These are phyloP conservation scores for Phaffomyces opuntiae DNA, from an alignment of 805 yeast genomes.

Conservation along the genomic window DNA sequence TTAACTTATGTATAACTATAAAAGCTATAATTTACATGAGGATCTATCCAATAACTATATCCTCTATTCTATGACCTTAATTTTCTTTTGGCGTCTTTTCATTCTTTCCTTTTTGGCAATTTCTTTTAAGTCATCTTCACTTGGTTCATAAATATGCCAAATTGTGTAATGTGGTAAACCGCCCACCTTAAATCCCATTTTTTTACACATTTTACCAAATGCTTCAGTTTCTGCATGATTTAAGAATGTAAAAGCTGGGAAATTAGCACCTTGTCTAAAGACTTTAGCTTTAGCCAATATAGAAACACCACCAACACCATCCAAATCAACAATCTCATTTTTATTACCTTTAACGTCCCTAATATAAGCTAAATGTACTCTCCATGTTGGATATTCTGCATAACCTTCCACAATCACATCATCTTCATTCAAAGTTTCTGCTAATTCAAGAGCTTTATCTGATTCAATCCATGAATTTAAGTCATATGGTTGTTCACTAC, in stretches of 20 bases:
- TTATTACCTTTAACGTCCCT: constrained; percentile 56
- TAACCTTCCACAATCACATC: constrained; percentile 87
- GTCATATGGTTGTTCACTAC: constrained; percentile 91
- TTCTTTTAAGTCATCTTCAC: constrained; percentile 71
- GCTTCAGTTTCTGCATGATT: constrained; percentile 89
- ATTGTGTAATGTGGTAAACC: constrained; percentile 86
- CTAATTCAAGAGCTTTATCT: constrained; percentile 63
- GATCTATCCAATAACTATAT: too few relatives aligned
- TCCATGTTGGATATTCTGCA: constrained; percentile 80
- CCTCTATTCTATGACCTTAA: not conserved
- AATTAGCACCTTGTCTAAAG: constrained; percentile 73
- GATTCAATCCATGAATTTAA: constrained; percentile 95
- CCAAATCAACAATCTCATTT: constrained; percentile 59
- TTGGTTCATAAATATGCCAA: constrained; percentile 89
- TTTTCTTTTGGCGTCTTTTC: constrained; percentile 38
- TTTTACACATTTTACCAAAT: constrained; percentile 72
- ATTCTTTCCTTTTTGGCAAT: constrained; percentile 65
- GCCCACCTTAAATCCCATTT: constrained; percentile 76
- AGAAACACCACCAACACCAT: constrained; percentile 86
- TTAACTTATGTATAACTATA: too few relatives aligned
- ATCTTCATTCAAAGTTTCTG: constrained; percentile 60
- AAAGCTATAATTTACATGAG: too few relatives aligned
- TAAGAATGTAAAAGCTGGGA: constrained; percentile 77
- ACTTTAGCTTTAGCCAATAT: constrained; percentile 68
- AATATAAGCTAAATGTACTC: constrained; percentile 73